A percentile compares a stretch with the other conserved stretches of the same genome.
Conservation (phyloP, 1,284 basidiomycete species). For the Paramarasmius palmivorus region DNA sequence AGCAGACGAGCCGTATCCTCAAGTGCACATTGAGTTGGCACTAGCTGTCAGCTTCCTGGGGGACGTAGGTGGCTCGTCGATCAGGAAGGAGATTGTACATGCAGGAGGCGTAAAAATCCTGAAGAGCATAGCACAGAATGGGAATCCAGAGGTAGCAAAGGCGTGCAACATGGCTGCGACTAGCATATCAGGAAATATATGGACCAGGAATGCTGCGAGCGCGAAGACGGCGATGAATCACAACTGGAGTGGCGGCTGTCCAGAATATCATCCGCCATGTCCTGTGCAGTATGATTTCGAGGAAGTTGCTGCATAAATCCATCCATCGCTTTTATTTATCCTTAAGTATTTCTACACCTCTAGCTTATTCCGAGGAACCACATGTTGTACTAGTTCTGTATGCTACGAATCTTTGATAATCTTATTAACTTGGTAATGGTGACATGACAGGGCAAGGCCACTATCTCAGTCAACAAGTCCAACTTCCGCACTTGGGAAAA, state of each 20-base stretch:
- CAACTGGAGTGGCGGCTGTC: conserved; percentile 17
- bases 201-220: conserved; percentile 23
- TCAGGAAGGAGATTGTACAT: conserved; percentile 24
- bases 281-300: neutral
- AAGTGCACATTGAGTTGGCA: conserved; percentile 24
- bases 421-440: no score
- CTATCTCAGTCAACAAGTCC: no score
- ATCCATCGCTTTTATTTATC: no score
- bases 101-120: conserved; percentile 24
- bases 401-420: no score
- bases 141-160: conserved; percentile 21
- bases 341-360: no score
- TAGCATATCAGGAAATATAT: conserved; percentile 25
- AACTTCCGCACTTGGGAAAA: no score
- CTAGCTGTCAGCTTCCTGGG: conserved; percentile 21
- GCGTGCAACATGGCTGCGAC: conserved; percentile 24
- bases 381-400: no score
- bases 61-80: conserved; percentile 22
- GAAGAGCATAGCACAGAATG: conserved; percentile 15
- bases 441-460: no score
- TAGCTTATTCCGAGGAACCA: no score
- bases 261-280: conserved; percentile 13
- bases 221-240: conserved; percentile 14
- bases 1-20: conserved; percentile 19
- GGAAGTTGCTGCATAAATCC: neutral